Evolutionary conservation across 495 filamentous ascomycete species (phyloP).

Genomic region (Usnea hakonensis): DNA sequence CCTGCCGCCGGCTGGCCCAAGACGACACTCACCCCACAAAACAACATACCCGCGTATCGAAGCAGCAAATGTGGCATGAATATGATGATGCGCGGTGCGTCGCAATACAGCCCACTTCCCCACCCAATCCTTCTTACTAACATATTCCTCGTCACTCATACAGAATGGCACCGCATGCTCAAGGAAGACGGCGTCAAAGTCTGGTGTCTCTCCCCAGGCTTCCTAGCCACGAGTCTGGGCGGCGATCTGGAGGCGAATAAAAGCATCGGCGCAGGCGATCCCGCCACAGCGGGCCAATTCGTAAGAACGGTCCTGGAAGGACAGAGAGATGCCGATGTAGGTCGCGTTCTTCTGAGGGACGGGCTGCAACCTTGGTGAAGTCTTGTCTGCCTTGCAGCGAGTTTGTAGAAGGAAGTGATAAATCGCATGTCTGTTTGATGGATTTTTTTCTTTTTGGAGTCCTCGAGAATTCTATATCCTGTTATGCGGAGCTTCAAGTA

Average conservation of each 20-base stretch:
- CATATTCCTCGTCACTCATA: not conserved
- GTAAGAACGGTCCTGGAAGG: slow-evolving; percentile 42
- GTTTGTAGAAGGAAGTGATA: too few species aligned
- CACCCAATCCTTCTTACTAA: not conserved
- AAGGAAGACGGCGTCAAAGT: slow-evolving; percentile 54
- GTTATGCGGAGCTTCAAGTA: too few species aligned
- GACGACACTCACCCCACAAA: not conserved
- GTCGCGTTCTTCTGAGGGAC: slow-evolving; percentile 33
- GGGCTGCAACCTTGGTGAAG: slow-evolving; percentile 39
- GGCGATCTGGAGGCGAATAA: slow-evolving; percentile 18
- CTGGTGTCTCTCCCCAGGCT: slow-evolving; percentile 48
- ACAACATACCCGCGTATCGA: slow-evolving; percentile 37
- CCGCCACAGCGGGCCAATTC: slow-evolving; percentile 35
- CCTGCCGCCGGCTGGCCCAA: slow-evolving; percentile 45
- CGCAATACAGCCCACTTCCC: not conserved
- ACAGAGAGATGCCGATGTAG: slow-evolving; percentile 39
- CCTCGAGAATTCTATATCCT: too few species aligned
- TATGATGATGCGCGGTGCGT: slow-evolving; percentile 48
- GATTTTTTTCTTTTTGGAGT: too few species aligned
- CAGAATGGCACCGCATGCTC: slow-evolving; percentile 44
- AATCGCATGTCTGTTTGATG: too few species aligned
- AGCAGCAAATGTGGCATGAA: slow-evolving; percentile 53
- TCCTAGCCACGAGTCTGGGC: slow-evolving; percentile 46
- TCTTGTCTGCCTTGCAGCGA: too few species aligned
- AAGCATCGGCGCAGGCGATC: not conserved